phyloP scores from a whole-genome alignment of 768 basidiomycete species.

The Rhizopogon vesiculosus region DNA sequence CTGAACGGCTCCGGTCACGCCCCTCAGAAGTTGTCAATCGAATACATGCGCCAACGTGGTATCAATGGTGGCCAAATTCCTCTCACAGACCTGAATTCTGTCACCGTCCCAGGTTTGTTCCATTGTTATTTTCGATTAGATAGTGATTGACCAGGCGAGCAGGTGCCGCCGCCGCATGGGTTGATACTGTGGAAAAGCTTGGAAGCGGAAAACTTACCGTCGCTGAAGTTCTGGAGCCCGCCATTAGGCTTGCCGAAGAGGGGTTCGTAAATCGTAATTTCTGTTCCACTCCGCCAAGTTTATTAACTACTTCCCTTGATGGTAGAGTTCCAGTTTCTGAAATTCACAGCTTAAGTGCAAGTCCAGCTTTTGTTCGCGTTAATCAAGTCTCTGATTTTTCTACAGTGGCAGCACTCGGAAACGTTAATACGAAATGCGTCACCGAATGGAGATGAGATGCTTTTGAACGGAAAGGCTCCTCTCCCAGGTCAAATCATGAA shows the following conservation, averaged over 20 bases:
- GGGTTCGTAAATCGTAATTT: constrained; percentile 45
- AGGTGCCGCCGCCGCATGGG: constrained; percentile 95
- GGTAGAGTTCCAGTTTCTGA: constrained; percentile 84
- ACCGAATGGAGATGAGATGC: constrained; percentile 81
- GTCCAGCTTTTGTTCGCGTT: constrained; percentile 11
- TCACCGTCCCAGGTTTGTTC: constrained; percentile 72
- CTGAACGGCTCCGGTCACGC: constrained; percentile 91
- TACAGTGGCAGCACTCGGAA: constrained; percentile 49
- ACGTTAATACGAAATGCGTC: constrained; percentile 76
- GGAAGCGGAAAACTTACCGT: constrained; percentile 64
- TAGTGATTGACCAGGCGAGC: constrained; percentile 11
- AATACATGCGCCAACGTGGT: constrained; percentile 66
- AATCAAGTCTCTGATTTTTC: constrained; percentile 4
- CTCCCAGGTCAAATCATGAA: constrained; percentile 80
- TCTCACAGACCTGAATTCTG: constrained; percentile 77
- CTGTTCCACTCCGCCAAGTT: not conserved
- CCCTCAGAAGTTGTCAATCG: constrained; percentile 74
- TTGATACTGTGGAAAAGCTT: constrained; percentile 79
- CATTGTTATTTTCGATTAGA: not conserved
- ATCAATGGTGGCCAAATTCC: constrained; percentile 69
- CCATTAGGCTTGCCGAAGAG: constrained; percentile 87
- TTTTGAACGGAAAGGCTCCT: constrained; percentile 80
- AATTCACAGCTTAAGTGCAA: constrained; percentile 57
- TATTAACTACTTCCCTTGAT: constrained; percentile 1
- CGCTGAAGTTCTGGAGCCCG: constrained; percentile 79